Percentiles rank a stretch among this genome's conserved stretches.
Evolutionary conservation across 139 green algal species (phyloP).

Genomic region (Chlorella sp.): DNA sequence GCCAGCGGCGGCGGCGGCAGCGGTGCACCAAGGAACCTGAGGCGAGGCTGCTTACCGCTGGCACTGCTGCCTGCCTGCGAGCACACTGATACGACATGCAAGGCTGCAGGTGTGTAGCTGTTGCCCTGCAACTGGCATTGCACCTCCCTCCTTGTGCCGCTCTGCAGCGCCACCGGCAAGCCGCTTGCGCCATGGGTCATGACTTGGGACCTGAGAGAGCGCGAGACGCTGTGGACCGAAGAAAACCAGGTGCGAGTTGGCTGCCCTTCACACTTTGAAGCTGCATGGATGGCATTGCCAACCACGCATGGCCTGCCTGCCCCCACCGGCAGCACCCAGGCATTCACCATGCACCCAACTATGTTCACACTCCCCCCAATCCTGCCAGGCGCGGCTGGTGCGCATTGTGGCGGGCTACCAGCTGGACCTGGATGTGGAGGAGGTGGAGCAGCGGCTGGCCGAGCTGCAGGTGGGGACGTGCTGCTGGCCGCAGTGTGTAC

Average conservation of each 20-base stretch:
- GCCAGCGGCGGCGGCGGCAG: background rate
- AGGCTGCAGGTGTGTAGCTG: no score
- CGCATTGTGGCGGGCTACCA: constrained; percentile 34
- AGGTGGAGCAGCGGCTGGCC: constrained; percentile 19
- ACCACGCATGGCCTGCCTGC: no score
- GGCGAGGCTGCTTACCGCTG: no score
- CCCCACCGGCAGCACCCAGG: no score
- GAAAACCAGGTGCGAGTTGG: constrained; percentile 18
- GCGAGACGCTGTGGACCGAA: constrained; percentile 46
- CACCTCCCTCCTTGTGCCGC: no score
- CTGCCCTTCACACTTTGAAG: no score
- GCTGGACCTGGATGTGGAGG: constrained; percentile 27
- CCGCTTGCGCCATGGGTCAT: constrained; percentile 34
- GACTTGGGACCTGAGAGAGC: constrained; percentile 44
- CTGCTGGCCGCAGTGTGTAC: background rate
- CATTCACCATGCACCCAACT: no score
- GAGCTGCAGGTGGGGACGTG: constrained; percentile 1
- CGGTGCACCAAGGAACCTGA: background rate
- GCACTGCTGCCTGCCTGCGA: no score
- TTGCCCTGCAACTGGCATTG: no score
- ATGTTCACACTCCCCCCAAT: background rate
- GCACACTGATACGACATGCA: no score
- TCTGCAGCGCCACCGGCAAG: background rate
- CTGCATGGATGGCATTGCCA: no score
- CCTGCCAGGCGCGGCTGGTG: constrained; percentile 41